A percentile compares a stretch with the other conserved stretches of the same genome.
phyloP scores from a whole-genome alignment of 2,329 filamentous ascomycete genomes.

The Sarocladiaceae sp. region DNA sequence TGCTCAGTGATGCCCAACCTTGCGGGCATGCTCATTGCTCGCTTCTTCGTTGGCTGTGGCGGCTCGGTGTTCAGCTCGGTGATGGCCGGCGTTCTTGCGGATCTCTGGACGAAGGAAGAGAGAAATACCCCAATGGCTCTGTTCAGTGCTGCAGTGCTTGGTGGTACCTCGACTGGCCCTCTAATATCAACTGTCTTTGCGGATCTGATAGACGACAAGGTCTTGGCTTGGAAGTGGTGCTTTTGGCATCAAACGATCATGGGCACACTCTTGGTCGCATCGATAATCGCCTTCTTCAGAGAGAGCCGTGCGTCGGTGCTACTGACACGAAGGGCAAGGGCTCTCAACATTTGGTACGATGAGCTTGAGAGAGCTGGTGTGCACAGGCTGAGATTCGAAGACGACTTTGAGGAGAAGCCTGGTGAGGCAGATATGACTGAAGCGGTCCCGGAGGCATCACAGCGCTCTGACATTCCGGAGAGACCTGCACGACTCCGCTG shows the following conservation, averaged over 20 bases:
- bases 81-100: constrained; percentile 85
- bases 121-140: constrained; percentile 87
- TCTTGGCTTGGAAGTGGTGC: constrained; percentile 70
- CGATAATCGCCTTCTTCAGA: constrained; percentile 64
- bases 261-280: constrained; percentile 50
- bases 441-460: neutral
- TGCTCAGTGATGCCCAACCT: constrained; percentile 66
- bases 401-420: neutral
- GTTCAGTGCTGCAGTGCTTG: constrained; percentile 72
- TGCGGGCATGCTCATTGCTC: constrained; percentile 66
- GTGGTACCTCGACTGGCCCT: constrained; percentile 75
- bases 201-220: constrained; percentile 42
- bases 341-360: constrained; percentile 74
- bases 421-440: neutral
- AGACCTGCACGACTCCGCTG: constrained; percentile 57
- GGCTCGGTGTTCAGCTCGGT: constrained; percentile 78
- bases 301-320: constrained; percentile 81
- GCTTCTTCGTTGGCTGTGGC: constrained; percentile 73
- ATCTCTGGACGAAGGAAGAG: constrained; percentile 72
- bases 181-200: constrained; percentile 65
- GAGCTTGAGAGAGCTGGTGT: constrained; percentile 58
- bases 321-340: constrained; percentile 65
- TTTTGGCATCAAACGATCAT: constrained; percentile 80
- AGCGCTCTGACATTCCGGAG: constrained; percentile 10
- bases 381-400: constrained; percentile 38